Percentiles rank a stretch among this genome's conserved stretches.
phyloP scores from a whole-genome alignment of 139 green algal species.

The Chlorella ohadii region DNA sequence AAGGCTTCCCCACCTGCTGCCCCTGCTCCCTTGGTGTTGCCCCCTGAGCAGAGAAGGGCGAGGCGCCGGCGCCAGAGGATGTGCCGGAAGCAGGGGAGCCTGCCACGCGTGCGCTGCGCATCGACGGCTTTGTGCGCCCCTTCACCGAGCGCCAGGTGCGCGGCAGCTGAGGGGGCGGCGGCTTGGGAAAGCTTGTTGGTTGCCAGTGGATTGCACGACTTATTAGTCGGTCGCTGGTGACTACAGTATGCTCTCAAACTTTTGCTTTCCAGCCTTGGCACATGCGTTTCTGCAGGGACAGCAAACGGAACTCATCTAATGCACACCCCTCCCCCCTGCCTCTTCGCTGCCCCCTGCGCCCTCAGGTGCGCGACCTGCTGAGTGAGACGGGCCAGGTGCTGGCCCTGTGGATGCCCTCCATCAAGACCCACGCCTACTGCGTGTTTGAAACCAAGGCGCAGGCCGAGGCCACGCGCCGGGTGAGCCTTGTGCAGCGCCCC shows the following conservation, averaged over 20 bases:
- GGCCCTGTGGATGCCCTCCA: slow-evolving; percentile 85
- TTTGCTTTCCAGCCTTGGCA: no score
- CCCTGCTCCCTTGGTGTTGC: no score
- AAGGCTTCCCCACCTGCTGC: no score
- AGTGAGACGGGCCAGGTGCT: slow-evolving; percentile 56
- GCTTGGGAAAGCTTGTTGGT: no score
- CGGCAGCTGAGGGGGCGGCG: neutral
- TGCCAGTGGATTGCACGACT: no score
- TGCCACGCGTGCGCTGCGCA: slow-evolving; percentile 63
- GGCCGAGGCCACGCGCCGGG: slow-evolving; percentile 62
- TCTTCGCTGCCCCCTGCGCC: neutral
- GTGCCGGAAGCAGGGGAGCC: slow-evolving; percentile 24
- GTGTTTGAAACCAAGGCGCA: slow-evolving; percentile 63
- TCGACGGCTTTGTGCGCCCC: slow-evolving; percentile 83
- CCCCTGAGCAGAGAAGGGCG: slow-evolving; percentile 28
- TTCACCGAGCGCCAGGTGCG: slow-evolving; percentile 66
- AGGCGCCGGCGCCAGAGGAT: neutral
- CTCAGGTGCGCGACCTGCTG: slow-evolving; percentile 58
- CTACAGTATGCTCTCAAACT: no score
- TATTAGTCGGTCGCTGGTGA: no score
- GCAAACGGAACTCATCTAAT: no score
- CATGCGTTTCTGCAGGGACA: no score
- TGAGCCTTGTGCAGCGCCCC: slow-evolving; percentile 46
- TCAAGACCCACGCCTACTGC: slow-evolving; percentile 82
- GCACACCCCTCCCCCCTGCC: no score